These are phyloP conservation scores for Aspergillus campestris DNA, from an alignment of 495 filamentous ascomycete genomes.

Conservation along the genomic window DNA sequence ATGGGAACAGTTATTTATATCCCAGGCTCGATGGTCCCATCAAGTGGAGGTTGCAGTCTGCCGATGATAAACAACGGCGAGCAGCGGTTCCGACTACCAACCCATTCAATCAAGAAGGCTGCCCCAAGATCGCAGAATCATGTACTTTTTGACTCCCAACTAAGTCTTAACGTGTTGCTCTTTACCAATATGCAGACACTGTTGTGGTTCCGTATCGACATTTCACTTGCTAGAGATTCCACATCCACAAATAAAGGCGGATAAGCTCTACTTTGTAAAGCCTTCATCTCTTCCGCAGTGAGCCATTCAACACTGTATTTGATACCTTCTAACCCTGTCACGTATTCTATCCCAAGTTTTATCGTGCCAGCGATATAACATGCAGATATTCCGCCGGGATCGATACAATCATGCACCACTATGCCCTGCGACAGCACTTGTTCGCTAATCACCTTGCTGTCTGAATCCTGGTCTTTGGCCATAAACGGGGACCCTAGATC, in stretches of 20 bases:
- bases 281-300: constrained; percentile 1
- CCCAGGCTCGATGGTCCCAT: neutral
- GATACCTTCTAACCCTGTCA: neutral
- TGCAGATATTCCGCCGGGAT: constrained; percentile 2
- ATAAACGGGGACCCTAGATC: neutral
- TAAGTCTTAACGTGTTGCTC: neutral
- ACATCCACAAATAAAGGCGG: constrained; percentile 3
- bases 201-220: neutral
- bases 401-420: constrained; percentile 2
- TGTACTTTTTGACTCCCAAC: neutral
- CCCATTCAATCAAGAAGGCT: neutral
- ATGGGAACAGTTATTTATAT: neutral
- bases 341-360: constrained; percentile 1
- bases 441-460: neutral
- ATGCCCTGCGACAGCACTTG: neutral
- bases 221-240: constrained; percentile 3
- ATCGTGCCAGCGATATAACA: neutral
- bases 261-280: neutral
- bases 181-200: constrained; percentile 2
- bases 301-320: constrained; percentile 5
- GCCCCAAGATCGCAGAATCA: neutral
- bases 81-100: neutral
- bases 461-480: neutral
- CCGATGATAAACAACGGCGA: neutral
- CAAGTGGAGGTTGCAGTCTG: neutral